These are phyloP conservation scores for Plasmodium vinckei DNA, from an alignment of 169 alveolate genomes.

Conservation along the genomic window DNA sequence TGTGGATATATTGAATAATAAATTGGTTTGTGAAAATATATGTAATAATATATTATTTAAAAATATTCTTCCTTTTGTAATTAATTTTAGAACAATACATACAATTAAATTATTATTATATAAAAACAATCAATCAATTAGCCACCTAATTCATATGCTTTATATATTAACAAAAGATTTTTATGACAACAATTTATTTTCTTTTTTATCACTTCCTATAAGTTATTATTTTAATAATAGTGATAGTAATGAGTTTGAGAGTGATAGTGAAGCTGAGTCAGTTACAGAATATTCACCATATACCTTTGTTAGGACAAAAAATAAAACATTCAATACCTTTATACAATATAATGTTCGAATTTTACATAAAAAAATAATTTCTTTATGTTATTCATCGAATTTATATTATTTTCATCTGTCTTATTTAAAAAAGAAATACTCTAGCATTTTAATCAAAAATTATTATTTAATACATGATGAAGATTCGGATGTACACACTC, in stretches of 20 bases:
- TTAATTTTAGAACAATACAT: conserved; percentile 44
- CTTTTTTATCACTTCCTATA: conserved; percentile 55
- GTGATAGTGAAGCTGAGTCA: neutral
- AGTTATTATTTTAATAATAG: conserved; percentile 14
- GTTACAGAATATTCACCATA: conserved; percentile 40
- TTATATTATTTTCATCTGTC: conserved; percentile 39
- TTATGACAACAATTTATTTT: conserved; percentile 50
- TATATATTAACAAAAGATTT: conserved; percentile 60
- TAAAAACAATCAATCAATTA: conserved; percentile 68
- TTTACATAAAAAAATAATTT: conserved; percentile 47
- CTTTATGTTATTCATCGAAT: conserved; percentile 49
- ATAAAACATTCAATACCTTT: conserved; percentile 9
- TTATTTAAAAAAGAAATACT: conserved; percentile 25
- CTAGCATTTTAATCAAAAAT: conserved; percentile 14
- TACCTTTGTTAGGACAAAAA: conserved; percentile 42
- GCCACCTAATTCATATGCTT: conserved; percentile 50
- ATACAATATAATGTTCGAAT: conserved; percentile 25
- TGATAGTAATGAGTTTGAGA: neutral
- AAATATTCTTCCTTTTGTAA: conserved; percentile 32
- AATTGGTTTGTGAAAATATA: conserved; percentile 29
- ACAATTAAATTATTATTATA: conserved; percentile 42
- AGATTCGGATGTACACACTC: conserved; percentile 52
- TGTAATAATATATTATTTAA: conserved; percentile 25
- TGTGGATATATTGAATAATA: conserved; percentile 47
- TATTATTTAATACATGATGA: conserved; percentile 43